phyloP scores from a whole-genome alignment of 78 protist species.

The Paratrimastix pyriformis region DNA sequence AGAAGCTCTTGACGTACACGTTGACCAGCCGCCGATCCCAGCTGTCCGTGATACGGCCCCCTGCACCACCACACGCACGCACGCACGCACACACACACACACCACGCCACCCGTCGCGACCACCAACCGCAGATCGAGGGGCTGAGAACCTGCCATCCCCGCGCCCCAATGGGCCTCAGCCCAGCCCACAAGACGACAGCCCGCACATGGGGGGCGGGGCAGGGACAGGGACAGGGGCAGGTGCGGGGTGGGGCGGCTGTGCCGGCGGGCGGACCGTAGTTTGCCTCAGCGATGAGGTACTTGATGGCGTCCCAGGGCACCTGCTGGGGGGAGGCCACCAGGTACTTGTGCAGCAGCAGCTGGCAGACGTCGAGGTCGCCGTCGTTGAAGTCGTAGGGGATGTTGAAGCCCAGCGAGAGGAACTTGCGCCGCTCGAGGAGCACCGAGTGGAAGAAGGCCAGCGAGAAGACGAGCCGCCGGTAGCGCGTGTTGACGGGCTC shows the following conservation, averaged over 20 bases:
- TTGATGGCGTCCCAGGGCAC: constrained; percentile 61
- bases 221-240: too few relatives aligned
- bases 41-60: constrained; percentile 81
- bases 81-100: too few relatives aligned
- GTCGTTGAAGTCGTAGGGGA: constrained; percentile 63
- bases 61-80: too few relatives aligned
- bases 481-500: constrained; percentile 11
- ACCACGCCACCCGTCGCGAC: too few relatives aligned
- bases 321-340: constrained; percentile 27
- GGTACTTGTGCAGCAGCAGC: constrained; percentile 43
- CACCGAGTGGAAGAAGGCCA: constrained; percentile 66
- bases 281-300: constrained; percentile 68
- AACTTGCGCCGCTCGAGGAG: constrained; percentile 77
- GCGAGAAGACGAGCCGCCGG: constrained; percentile 54
- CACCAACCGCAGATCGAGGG: too few relatives aligned
- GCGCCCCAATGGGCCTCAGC: too few relatives aligned
- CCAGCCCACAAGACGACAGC: too few relatives aligned
- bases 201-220: too few relatives aligned
- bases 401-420: constrained; percentile 44
- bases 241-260: too few relatives aligned
- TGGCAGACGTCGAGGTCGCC: constrained; percentile 65
- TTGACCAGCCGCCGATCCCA: constrained; percentile 62
- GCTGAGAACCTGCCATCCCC: too few relatives aligned
- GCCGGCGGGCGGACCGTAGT: too few relatives aligned
- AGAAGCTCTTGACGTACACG: constrained; percentile 52